Evolutionary conservation across 2,329 filamentous ascomycete species (phyloP), one percentile per base, ranked within the genome.

Genomic region (Botrytis deweyae): DNA sequence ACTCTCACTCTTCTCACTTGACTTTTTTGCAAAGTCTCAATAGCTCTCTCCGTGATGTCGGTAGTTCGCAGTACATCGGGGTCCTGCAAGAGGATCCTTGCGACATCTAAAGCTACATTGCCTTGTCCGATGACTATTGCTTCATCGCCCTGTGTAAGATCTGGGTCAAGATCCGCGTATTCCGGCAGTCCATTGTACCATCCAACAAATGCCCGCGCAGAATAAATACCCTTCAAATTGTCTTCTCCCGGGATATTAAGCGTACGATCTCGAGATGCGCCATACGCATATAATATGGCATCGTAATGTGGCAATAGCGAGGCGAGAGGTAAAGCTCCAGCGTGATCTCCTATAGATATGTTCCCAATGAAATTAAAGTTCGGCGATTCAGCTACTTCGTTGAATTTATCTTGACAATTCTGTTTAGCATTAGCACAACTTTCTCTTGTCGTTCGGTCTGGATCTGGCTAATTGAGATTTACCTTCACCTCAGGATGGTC

Each of bases 401-500:
- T 90, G 79, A 99, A 98, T 79, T 94, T 97, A 22, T 96, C 93
- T 85, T 97, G 91, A 81, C 95, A 98, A 81, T 98, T 98, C 94
- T 97, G 80, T 29, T 69, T 22, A 58, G 33, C 20, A 29, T 79
- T 73, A 78, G 74, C 38, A 36, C 33, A 29, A 42, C 72, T 46
- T 74, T 33, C 42, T 40, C 38, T 46, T 66, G 67, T 29, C 61
- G 38, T 63, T 40, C 70, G 36, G 52, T 49, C 44, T 74, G 36
- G n/a, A 70, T 70, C 44, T 72, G 29, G 22, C 40, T 55, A 20
- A 52, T 44, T 59, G 6, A 38, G 65, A 72, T 33, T 59, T 74
- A 96, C 94, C 89, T 99, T 99, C 78, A 99, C 96, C 84, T 99
- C 95, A 0, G 96, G 95, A 83, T 99, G 96, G 82, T 99, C 96